phyloP scores from a whole-genome alignment of 352 stramenopile genomes.

The Pythium phragmiticola region DNA sequence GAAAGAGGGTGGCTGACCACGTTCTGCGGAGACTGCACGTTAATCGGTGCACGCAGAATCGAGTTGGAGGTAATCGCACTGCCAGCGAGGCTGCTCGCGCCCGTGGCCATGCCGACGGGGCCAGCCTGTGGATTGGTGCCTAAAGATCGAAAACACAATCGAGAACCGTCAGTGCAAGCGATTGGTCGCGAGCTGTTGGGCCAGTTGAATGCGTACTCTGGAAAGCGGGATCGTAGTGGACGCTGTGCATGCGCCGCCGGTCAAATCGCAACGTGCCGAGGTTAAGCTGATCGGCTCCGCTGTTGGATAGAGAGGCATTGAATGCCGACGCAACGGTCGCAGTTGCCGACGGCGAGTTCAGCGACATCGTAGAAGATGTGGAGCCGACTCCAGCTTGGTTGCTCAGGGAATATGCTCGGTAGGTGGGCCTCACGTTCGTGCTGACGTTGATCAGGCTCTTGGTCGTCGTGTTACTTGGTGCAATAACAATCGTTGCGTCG shows the following conservation, averaged over 20 bases:
- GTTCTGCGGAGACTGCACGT: slow-evolving; percentile 17
- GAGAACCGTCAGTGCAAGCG: background rate
- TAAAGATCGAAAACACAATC: background rate
- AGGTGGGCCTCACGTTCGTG: slow-evolving; percentile 12
- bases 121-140: slow-evolving; percentile 9
- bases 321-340: slow-evolving; percentile 56
- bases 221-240: slow-evolving; percentile 56
- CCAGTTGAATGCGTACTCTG: slow-evolving; percentile 27
- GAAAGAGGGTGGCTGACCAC: slow-evolving; percentile 41
- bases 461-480: slow-evolving; percentile 44
- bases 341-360: slow-evolving; percentile 29
- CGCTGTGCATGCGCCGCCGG: slow-evolving; percentile 42
- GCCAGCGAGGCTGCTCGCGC: slow-evolving; percentile 16
- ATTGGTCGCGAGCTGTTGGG: background rate
- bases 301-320: slow-evolving; percentile 25
- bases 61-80: slow-evolving; percentile 47
- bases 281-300: slow-evolving; percentile 35
- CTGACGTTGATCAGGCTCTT: slow-evolving; percentile 35
- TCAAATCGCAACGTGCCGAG: slow-evolving; percentile 41
- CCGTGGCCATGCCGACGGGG: slow-evolving; percentile 24
- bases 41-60: slow-evolving; percentile 37
- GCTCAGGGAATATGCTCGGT: slow-evolving; percentile 20
- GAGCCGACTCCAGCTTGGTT: slow-evolving; percentile 28
- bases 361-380: slow-evolving; percentile 9
- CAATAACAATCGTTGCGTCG: slow-evolving; percentile 45